phyloP scores from a whole-genome alignment of 257 asterid genomes.

The Craterostigma plantagineum region DNA sequence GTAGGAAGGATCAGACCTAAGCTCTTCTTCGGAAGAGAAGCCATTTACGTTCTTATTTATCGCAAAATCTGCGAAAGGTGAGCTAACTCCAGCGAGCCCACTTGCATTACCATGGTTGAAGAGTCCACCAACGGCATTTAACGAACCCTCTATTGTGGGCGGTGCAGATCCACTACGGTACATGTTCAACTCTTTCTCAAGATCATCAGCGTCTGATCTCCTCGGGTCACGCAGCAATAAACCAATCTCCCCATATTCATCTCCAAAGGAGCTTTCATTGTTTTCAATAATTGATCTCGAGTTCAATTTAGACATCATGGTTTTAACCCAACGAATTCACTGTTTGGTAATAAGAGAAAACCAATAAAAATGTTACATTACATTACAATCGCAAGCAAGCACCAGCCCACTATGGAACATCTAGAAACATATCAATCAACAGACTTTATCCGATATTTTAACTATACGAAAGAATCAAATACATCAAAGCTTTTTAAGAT shows the following conservation, averaged over 20 bases:
- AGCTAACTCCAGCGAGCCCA: constrained; percentile 10
- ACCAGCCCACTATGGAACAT: too few relatives aligned
- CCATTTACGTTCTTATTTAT: constrained; percentile 34
- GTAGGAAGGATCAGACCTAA: constrained; percentile 91
- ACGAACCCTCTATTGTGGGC: constrained; percentile 91
- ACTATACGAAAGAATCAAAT: too few relatives aligned
- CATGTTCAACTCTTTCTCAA: constrained; percentile 77
- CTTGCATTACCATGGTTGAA: constrained; percentile 31
- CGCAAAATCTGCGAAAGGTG: constrained; percentile 36
- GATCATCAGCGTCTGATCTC: constrained; percentile 65
- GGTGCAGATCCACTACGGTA: constrained; percentile 99
- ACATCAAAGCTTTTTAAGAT: constrained; percentile 12
- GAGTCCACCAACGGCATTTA: constrained; percentile 83
- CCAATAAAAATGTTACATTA: constrained; percentile 5
- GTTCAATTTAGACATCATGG: constrained; percentile 60
- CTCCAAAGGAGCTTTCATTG: constrained; percentile 63
- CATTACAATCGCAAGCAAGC: constrained; percentile 12
- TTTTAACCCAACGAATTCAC: constrained; percentile 1
- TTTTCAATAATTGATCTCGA: constrained; percentile 60
- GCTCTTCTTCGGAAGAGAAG: constrained; percentile 74
- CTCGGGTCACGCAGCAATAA: constrained; percentile 56
- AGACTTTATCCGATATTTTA: too few relatives aligned
- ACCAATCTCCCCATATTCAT: constrained; percentile 76
- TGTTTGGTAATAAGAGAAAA: constrained; percentile 14
- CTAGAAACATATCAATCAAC: constrained; percentile 12